Base-by-base conservation (phyloP, 1,284 basidiomycete genomes). In the Pseudozyma sp. region DNA sequence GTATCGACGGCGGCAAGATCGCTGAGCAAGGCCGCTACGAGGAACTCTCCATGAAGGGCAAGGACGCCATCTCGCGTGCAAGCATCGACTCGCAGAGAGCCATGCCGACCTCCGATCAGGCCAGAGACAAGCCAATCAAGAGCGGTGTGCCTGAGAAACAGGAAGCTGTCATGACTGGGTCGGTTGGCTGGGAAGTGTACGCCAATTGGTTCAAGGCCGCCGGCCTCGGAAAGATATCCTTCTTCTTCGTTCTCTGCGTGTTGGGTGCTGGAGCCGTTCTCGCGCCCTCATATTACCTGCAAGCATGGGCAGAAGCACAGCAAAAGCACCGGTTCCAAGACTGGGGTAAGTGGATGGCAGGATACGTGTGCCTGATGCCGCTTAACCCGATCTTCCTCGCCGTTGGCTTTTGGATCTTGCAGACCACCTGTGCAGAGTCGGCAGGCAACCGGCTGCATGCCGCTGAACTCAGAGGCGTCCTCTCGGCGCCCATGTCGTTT, bases 1-100 rank as follows among this genome's bases (percentile, higher is more conserved):
- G 75, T 6, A 64, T 79, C 43, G 67, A 79, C 10, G 68, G 19
- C 2, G 77, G 77, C 13, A 75, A 56, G 35, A 70, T 79, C 29
- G 67, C 69, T 13, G 76, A 79, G 52, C 52, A 59, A 11, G 77
- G 76, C 7, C 56, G 54, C 5, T 77, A 62, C 50, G 67, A 76
- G 39, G 55, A 68, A 5, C 51, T 78, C 14, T 74, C 70, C 3
- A 56, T 74, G 59, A 77, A 73, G 34, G 75, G 74, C 17, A 77
- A 77, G 39, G 52, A 54, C 7, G 59, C 75, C n/a, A 75, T 79
- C 46, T 66, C 74, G 10, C 62, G 77, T 11, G 50, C 58, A 34
- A 73, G 68, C 29, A 47, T 75, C 39, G 68, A 78, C 33, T 76
- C 76, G 16, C 67, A 62, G 29, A 42, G 57, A 11, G 57, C 49